These are phyloP conservation scores for Histomonas meleagridis DNA, from an alignment of 208 protist genomes.

Conservation along the genomic window DNA sequence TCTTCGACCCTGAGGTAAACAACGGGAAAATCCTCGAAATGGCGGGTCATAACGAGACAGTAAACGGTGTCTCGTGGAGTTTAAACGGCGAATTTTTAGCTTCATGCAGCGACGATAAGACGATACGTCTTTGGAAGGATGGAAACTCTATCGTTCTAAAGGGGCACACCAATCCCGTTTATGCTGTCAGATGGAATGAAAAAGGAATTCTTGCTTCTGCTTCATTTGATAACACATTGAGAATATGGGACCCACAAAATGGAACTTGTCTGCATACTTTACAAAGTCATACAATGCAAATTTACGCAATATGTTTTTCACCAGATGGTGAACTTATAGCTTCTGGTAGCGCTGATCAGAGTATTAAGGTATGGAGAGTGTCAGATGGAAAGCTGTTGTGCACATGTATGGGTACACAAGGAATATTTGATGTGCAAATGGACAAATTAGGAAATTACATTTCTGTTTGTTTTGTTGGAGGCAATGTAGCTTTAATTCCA, in stretches of 20 bases:
- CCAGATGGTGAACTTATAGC: neutral
- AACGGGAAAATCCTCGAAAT: neutral
- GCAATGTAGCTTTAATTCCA: neutral
- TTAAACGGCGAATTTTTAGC: neutral
- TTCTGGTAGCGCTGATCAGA: conserved; percentile 6
- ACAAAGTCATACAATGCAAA: neutral
- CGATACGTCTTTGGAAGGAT: neutral
- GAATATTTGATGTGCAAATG: neutral
- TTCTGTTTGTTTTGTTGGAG: neutral
- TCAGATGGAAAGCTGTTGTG: neutral
- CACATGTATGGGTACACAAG: neutral
- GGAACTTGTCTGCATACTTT: neutral
- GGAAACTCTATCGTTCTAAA: neutral
- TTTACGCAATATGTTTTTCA: neutral
- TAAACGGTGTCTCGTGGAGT: neutral
- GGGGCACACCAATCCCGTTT: neutral
- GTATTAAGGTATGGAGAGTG: neutral
- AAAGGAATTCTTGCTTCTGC: conserved; percentile 16
- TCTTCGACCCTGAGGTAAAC: neutral
- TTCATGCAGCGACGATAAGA: conserved; percentile 8
- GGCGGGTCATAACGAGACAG: neutral
- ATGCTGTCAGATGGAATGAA: neutral
- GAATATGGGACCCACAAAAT: neutral
- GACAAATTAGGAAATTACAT: neutral
- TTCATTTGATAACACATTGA: conserved; percentile 16